These are phyloP conservation scores for Saccharomycopsis javanensis DNA, from an alignment of 805 yeast species.

Conservation along the genomic window DNA sequence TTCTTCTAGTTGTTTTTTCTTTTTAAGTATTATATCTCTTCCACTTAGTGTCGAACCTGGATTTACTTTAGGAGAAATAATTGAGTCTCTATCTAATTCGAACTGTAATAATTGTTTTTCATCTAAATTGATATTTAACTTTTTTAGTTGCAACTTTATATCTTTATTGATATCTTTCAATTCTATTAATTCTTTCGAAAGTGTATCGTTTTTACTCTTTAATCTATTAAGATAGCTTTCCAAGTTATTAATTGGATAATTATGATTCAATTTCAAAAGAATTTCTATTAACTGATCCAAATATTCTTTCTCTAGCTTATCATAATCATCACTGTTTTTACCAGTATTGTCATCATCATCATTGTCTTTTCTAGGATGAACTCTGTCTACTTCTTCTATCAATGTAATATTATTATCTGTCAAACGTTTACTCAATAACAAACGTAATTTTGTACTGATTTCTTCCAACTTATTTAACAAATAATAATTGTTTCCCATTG, in stretches of 20 bases:
- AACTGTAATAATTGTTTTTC: slow-evolving; percentile 13
- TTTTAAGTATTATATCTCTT: not conserved
- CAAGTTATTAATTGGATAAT: slow-evolving; percentile 15
- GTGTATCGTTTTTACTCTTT: not conserved
- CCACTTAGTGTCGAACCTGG: not conserved
- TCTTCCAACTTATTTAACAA: slow-evolving; percentile 4
- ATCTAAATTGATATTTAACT: slow-evolving; percentile 12
- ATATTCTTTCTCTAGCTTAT: not conserved
- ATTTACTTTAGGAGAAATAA: not conserved
- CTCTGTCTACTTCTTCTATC: not conserved
- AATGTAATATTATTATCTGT: not conserved
- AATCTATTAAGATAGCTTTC: slow-evolving; percentile 10
- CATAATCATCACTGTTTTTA: not conserved
- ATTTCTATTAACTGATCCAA: slow-evolving; percentile 8
- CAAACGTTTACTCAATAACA: not conserved
- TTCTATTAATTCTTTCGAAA: slow-evolving; percentile 7
- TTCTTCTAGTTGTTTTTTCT: slow-evolving; percentile 3
- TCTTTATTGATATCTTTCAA: slow-evolving; percentile 8
- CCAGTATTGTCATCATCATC: not conserved
- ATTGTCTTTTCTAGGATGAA: not conserved
- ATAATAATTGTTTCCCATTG: slow-evolving; percentile 8
- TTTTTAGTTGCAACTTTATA: slow-evolving; percentile 11
- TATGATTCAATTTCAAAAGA: slow-evolving; percentile 12
- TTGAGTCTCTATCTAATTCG: not conserved
- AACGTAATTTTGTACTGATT: slow-evolving; percentile 1